phyloP scores from a whole-genome alignment of 257 asterid species.

The Jacaranda mimosifolia region DNA sequence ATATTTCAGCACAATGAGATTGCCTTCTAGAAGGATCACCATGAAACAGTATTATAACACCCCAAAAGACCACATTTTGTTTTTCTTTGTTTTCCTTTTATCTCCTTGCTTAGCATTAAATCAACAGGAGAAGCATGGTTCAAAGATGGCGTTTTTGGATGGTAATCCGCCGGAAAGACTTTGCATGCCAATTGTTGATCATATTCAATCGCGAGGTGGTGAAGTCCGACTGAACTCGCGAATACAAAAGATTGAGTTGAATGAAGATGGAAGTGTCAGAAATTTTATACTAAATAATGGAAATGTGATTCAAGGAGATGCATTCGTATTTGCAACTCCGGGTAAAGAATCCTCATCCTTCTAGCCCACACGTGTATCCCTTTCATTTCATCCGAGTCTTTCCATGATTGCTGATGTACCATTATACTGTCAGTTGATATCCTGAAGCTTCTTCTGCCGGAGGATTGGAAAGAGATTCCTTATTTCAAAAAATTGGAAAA shows the following conservation, averaged over 20 bases:
- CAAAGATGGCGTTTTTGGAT: conserved; percentile 99
- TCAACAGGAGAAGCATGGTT: conserved; percentile 93
- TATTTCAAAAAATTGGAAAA: conserved; percentile 85
- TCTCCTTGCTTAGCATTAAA: neutral
- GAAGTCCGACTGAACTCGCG: conserved; percentile 81
- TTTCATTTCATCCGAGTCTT: neutral
- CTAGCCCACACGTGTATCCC: neutral
- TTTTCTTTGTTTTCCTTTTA: no score
- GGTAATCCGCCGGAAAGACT: conserved; percentile 99
- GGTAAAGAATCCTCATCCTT: conserved; percentile 55
- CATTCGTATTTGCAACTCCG: conserved; percentile 91
- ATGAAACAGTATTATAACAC: no score
- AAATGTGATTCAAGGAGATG: conserved; percentile 75
- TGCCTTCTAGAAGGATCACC: no score
- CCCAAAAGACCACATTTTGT: no score
- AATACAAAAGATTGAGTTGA: conserved; percentile 76
- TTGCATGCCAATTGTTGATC: conserved; percentile 92
- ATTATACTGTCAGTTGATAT: conserved; percentile 67
- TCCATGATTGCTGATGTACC: conserved; percentile 33
- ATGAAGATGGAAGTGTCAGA: conserved; percentile 77
- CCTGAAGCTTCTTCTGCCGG: conserved; percentile 90
- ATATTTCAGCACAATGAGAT: no score
- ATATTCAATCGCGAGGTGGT: conserved; percentile 81
- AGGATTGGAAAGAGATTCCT: conserved; percentile 81
- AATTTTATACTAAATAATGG: conserved; percentile 71